A percentile compares a stretch with the other conserved stretches of the same genome.
Evolutionary conservation across 345 rosid species (phyloP).

Genomic region (Streptanthus diversifolius): DNA sequence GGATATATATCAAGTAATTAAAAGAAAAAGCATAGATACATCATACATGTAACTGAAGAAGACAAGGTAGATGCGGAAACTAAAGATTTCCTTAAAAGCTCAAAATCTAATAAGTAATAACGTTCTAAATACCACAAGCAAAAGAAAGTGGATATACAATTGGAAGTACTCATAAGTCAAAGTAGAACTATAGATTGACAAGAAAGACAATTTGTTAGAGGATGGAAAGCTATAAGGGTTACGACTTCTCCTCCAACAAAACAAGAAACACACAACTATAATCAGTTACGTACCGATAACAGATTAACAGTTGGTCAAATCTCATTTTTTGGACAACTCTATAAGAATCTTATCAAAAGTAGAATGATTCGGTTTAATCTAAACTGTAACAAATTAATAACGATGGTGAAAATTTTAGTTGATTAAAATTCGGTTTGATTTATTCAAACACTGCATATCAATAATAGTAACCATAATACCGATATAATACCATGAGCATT

Average conservation of each 20-base stretch:
- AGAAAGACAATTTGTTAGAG: neutral
- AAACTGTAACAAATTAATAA: neutral
- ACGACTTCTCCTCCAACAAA: neutral
- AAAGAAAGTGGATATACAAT: neutral
- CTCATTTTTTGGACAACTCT: neutral
- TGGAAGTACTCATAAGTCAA: conserved; percentile 27
- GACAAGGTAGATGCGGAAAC: neutral
- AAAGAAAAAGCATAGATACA: neutral
- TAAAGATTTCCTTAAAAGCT: neutral
- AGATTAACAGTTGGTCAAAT: neutral
- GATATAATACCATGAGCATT: too few relatives aligned
- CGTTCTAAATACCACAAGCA: neutral
- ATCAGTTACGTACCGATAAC: conserved; percentile 5
- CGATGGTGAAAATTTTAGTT: neutral
- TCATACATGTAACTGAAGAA: neutral
- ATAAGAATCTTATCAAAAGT: neutral
- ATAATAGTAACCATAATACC: too few relatives aligned
- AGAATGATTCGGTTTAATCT: neutral
- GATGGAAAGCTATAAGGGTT: neutral
- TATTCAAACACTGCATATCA: neutral
- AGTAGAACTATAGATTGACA: neutral
- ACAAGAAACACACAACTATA: conserved; percentile 9
- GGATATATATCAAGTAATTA: neutral
- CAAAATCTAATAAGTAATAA: conserved; percentile 4
- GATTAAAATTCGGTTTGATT: neutral